Percentiles rank a stretch among this genome's conserved stretches.
Conservation (phyloP, 2,329 filamentous ascomycete species). For the Ophiostoma ulmi region DNA sequence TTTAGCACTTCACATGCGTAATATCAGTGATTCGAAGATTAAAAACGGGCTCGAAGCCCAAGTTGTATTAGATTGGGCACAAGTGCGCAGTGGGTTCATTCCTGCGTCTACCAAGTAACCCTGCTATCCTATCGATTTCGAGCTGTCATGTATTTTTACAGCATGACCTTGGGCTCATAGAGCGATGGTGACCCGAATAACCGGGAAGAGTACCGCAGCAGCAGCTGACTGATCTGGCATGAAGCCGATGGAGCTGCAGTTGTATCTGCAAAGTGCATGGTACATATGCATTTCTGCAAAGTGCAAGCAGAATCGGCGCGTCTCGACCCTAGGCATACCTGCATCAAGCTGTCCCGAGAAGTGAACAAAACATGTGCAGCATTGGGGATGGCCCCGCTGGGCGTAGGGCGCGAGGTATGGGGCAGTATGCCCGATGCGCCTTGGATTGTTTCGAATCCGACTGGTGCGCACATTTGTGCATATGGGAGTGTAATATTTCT, state of each 20-base stretch:
- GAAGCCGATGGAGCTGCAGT: background rate
- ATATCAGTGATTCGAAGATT: background rate
- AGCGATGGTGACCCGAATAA: background rate
- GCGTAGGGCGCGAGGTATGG: background rate
- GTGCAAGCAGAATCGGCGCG: background rate
- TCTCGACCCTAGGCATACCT: slow-evolving; percentile 11
- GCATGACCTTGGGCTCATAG: background rate
- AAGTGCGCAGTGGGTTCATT: slow-evolving; percentile 13
- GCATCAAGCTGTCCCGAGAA: background rate
- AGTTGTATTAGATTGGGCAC: slow-evolving; percentile 12
- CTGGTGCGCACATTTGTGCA: background rate
- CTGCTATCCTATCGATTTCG: background rate
- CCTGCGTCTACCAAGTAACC: slow-evolving; percentile 15
- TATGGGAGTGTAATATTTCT: background rate
- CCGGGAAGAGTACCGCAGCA: background rate
- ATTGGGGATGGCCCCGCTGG: background rate
- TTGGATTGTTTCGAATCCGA: background rate
- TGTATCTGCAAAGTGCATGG: background rate
- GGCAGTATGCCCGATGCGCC: background rate
- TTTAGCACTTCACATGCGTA: background rate
- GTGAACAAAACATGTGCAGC: background rate
- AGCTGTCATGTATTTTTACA: background rate
- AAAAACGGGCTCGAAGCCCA: background rate
- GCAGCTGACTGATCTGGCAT: background rate
- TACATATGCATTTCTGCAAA: background rate